phyloP scores from a whole-genome alignment of 306 rosid species.

The Cicer judaicum region DNA sequence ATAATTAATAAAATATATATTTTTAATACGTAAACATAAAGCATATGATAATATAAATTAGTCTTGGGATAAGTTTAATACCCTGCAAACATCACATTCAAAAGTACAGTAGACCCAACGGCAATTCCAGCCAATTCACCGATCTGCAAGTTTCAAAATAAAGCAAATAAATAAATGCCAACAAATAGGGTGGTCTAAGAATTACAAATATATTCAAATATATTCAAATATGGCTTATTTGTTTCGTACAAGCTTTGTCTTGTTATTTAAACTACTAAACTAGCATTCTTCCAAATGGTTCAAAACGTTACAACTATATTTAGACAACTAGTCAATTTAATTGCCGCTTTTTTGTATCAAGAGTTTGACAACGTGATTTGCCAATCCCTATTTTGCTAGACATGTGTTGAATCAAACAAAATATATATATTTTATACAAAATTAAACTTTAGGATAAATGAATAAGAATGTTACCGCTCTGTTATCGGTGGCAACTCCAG shows the following conservation, averaged over 20 bases:
- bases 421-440: background rate
- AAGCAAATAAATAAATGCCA: slow-evolving; percentile 4
- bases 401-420: slow-evolving; percentile 1
- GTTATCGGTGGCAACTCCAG: slow-evolving; percentile 85
- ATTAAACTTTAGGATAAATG: background rate
- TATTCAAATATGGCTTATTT: slow-evolving; percentile 10
- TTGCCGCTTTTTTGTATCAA: slow-evolving; percentile 21
- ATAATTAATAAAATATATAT: too few species aligned
- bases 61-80: slow-evolving; percentile 41
- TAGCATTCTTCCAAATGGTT: slow-evolving; percentile 26
- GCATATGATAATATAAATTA: background rate
- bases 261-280: slow-evolving; percentile 23
- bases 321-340: slow-evolving; percentile 43
- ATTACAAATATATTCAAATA: slow-evolving; percentile 11
- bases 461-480: slow-evolving; percentile 61
- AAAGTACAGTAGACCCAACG: slow-evolving; percentile 62
- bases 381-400: slow-evolving; percentile 10
- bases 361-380: slow-evolving; percentile 18
- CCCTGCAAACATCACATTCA: slow-evolving; percentile 90
- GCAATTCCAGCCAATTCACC: slow-evolving; percentile 96
- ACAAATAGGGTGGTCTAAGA: background rate
- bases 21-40: background rate
- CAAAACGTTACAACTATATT: slow-evolving; percentile 32
- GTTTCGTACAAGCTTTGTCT: slow-evolving; percentile 19
- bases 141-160: slow-evolving; percentile 51